Evolutionary conservation across 179 eudicot species (phyloP), one percentile per base, ranked within the genome.

Genomic region (Spergularia azorica): DNA sequence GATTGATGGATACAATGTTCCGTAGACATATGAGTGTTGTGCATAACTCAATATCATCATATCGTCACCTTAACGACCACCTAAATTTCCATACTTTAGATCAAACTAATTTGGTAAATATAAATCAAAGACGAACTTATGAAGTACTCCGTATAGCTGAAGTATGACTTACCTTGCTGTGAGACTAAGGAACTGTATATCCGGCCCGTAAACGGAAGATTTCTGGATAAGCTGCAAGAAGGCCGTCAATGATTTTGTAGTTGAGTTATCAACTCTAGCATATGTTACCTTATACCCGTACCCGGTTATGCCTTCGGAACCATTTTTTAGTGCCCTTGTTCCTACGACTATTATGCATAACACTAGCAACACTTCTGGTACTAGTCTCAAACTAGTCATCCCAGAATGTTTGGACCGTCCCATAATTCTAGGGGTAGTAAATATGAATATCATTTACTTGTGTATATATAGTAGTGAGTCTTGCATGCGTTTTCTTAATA

Each of bases 191-290:
- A 32, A 62, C 68, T 76, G 82, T 63, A 84, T 48, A 75, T 83
- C 89, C 10, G 82, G 78, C 4, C 89, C 87, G 43, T 72, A 84
- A 67, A 77, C 76, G 50, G 78, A 26, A 5, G 89, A 69, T 3
- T 36, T 75, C 2, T 46, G 68, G 56, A 86, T 73, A 77, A 86
- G 85, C 11, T 74, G 77, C 17, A 86, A 68, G 67, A 57, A 65
- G 4, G 87, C 89, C 6, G 54, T 10, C 52, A 86, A 20, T 6
- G 81, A 80, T 6, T 18, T 70, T 2, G 75, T 75, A 9, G 68
- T 51, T 8, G 68, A 43, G 41, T 68, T 38, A 13, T 77, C 83
- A 11, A 84, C 74, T 26, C 48, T 16, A 16, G 76, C 82, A 65
- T 57, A 43, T 38, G 70, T 74, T 4, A 86, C 83, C 21, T 63